Evolutionary conservation across 2,329 filamentous ascomycete genomes (phyloP), one percentile per base, ranked within the genome.

Genomic region (Hymenoscyphus repandus): DNA sequence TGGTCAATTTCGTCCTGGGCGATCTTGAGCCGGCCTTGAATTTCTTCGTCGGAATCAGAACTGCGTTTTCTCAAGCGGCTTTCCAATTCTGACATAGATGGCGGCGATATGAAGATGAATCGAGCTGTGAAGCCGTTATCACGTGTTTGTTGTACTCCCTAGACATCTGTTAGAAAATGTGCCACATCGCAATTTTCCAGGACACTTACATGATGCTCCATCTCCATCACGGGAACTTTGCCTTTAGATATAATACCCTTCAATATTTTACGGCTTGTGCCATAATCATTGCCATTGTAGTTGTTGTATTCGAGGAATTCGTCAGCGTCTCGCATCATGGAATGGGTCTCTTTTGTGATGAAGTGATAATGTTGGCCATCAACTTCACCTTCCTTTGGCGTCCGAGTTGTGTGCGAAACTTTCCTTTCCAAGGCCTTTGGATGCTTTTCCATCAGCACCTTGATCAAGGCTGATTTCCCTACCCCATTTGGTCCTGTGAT

Each of bases 361-460:
- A 82, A 82, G 54, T 78, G 71, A 57, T 75, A 82, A 47, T 74
- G 68, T 50, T 72, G 68, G 31, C 77, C 78, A 34, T 74, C 67
- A n/a, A 69, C 62, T 59, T 83, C 80, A 5, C 73, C 75, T 13
- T 77, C 74, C 7, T 62, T 62, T 2, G 75, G 69, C 22, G 69
- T 66, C 13, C 79, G 71, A 3, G 77, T 81, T 2, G 80, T 80
- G 59, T 84, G 78, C 11, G 72, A 72, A 12, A 75, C 67, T 9
- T 81, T 78, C 43, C 68, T 70, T 17, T 77, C 82, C 61, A 92
- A 90, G 17, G 81, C 80, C 46, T 80, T 78, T 6, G 79, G 80
- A 64, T 82, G 80, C 49, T 78, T 76, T 27, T 81, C 77, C 57
- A 86, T 70, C 13, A 93, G 75, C 56, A 78, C 76, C 51, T 76